phyloP scores from a whole-genome alignment of 2,329 filamentous ascomycete genomes.

The Nannizzia gypsea region DNA sequence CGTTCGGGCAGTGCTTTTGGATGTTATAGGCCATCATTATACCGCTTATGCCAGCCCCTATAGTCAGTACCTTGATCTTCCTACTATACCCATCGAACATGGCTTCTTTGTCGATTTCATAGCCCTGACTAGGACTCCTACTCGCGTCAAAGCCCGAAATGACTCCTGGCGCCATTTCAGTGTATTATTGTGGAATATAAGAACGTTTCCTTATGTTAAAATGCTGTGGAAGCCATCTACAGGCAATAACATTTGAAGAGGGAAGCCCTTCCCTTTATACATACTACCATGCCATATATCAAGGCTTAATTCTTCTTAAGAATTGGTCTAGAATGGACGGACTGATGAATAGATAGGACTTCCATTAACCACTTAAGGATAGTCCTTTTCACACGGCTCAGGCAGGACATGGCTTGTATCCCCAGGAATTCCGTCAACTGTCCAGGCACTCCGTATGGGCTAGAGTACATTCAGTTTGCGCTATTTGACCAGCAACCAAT shows the following conservation, averaged over 20 bases:
- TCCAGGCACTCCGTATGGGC: not conserved
- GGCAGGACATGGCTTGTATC: not conserved
- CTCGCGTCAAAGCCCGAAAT: not conserved
- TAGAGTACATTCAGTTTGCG: not conserved
- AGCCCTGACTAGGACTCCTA: not conserved
- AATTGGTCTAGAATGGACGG: too few relatives aligned
- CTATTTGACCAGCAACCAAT: not conserved
- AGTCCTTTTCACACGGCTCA: too few relatives aligned
- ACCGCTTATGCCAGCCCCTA: slow-evolving; percentile 31
- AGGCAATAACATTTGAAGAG: too few relatives aligned
- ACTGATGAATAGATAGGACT: too few relatives aligned
- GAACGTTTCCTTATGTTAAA: too few relatives aligned
- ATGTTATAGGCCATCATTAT: slow-evolving; percentile 30
- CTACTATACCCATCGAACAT: slow-evolving; percentile 28
- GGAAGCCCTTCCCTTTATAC: too few relatives aligned
- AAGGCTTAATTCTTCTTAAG: too few relatives aligned
- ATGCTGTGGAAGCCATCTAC: too few relatives aligned
- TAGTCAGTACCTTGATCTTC: slow-evolving; percentile 33
- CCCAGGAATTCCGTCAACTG: not conserved
- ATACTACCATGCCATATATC: too few relatives aligned
- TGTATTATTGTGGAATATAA: not conserved
- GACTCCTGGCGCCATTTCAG: not conserved
- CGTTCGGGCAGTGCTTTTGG: slow-evolving; percentile 26
- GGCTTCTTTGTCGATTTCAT: slow-evolving; percentile 12
- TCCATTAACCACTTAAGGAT: not conserved